Evolutionary conservation across 306 rosid genomes (phyloP), one percentile per base, ranked within the genome.

Genomic region (Pterocarpus macrocarpus): DNA sequence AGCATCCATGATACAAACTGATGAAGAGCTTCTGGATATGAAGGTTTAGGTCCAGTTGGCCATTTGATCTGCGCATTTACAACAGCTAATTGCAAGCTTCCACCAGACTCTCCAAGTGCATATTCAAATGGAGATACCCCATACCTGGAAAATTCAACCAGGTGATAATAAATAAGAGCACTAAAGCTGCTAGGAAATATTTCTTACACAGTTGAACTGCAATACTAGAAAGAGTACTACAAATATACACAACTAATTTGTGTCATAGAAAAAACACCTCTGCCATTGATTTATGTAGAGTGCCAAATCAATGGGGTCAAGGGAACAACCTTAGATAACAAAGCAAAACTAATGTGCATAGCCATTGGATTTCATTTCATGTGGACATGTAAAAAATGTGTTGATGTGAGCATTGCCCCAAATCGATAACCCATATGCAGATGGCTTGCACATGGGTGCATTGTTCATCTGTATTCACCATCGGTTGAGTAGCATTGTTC

Each of bases 1-100:
- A 96, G 98, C 99, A 96, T 93, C 99, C 99, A 96, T 62, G 95
- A 89, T 50, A 96, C 97, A 17, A 96, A 95, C 90, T 91, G 93
- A 83, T 86, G 98, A 77, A 96, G 92, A 30, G 98, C 98, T 3
- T 96, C 99, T 30, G 98, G 98, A 83, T 93, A 96, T 59, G 93
- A 84, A 56, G 94, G 92, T 80, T 86, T 93, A 35, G 92, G 94
- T 71, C 94, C 94, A 41, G 91, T 83, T 32, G 99, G 98, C 97
- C 98, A 96, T 80, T 93, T 96, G 75, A 96, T 70, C 82, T 94
- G 98, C 33, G 91, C 97, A 85, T 96, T 96, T 68, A 93, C 78
- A 80, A 91, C 66, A 58, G 99, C 99, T 91, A 94, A 82, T 71
- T 94, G 99, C 80, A 96, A 93, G 88, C 98, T 94, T 77, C 99